Evolutionary conservation across 768 basidiomycete species (phyloP), one percentile per base, ranked within the genome.

Genomic region (Lenzites betulinus): DNA sequence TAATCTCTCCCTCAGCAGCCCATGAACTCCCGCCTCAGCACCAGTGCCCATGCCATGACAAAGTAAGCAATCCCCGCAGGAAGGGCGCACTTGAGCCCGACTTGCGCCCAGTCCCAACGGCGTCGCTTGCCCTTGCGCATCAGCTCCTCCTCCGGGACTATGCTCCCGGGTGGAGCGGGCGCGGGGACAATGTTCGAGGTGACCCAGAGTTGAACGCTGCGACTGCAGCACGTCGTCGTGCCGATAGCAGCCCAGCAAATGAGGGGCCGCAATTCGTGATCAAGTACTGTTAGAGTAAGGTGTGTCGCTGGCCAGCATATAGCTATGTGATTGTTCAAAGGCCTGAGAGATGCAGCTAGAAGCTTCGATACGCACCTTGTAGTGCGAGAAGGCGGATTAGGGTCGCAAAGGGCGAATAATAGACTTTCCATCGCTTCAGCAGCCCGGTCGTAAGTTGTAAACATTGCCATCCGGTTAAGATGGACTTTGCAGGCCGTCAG

Each of bases 221-320:
- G 82, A 65, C 88, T 89, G 55, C 88, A 78, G 69, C 88, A 92
- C 0, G 96, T 97, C 47, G 92, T 93, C 13, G 89, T 94, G 0
- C 89, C 95, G 49, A 98, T 90, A 12, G 89, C 83, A 3, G 93
- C 89, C 96, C 96, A 98, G 51, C 86, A 89, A 5, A 90, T 76
- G n/a, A 92, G 86, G 0, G 94, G 93, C 9, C 94, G 83, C 35
- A 77, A 78, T 18, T 82, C 80, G 54, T 85, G 79, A 30, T 88
- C 86, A 46, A 98, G 79, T 51, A 94, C 75, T 54, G 79, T 82
- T 33, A 96, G 84, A 1, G 93, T 95, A 39, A 93, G 74, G 65
- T 93, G 90, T 5, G 95, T 97, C 3, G 92, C 88, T 1, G 93
- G 93, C 95, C 95, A 98, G 75, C 95, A 98, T 60, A 98, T 95